Evolutionary conservation across 1,139 yeast species (phyloP).

Genomic region (Eremothecium gossypii): DNA sequence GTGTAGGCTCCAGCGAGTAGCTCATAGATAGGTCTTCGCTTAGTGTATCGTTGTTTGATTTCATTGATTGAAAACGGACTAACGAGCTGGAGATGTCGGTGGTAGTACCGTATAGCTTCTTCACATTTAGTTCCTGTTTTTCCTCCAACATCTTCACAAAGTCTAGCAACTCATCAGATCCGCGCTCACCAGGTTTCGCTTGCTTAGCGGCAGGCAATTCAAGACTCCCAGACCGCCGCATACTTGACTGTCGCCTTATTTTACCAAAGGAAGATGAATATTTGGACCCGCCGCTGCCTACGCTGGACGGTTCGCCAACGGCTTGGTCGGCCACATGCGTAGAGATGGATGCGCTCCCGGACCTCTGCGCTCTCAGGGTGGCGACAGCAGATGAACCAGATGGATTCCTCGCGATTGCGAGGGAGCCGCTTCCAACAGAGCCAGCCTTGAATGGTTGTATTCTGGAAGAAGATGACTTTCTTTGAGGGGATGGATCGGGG

Average conservation of each 20-base stretch:
- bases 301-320: conserved; percentile 24
- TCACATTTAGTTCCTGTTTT: conserved; percentile 46
- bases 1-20: conserved; percentile 27
- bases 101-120: conserved; percentile 26
- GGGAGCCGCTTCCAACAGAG: conserved; percentile 44
- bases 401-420: conserved; percentile 30
- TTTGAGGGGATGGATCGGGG: conserved; percentile 18
- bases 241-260: conserved; percentile 32
- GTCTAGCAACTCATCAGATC: conserved; percentile 51
- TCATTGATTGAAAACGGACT: conserved; percentile 40
- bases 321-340: conserved; percentile 9
- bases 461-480: conserved; percentile 19
- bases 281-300: conserved; percentile 32
- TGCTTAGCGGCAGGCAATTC: conserved; percentile 13
- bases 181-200: conserved; percentile 10
- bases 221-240: conserved; percentile 28
- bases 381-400: conserved; percentile 34
- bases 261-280: conserved; percentile 34
- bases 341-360: conserved; percentile 25
- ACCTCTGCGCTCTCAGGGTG: conserved; percentile 28
- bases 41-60: conserved; percentile 37
- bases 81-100: conserved; percentile 34
- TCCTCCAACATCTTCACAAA: conserved; percentile 78
- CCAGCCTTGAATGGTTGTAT: conserved; percentile 58
- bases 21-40: conserved; percentile 34